Evolutionary conservation across 805 yeast species (phyloP), one percentile per base, ranked within the genome.

Genomic region (Hagleromyces aurorensis): DNA sequence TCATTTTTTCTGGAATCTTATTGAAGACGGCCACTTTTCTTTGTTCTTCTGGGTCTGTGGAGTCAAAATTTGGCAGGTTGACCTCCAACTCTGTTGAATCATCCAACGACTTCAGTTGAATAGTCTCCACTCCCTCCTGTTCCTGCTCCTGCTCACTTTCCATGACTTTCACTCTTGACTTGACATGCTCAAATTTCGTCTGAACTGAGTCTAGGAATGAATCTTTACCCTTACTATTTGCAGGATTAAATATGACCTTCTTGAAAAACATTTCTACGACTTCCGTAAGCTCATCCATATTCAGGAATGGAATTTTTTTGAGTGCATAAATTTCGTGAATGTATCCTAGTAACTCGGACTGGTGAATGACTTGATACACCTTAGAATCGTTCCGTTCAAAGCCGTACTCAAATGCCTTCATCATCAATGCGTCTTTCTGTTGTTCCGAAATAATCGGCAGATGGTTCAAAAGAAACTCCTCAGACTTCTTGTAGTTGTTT

Each of bases 351-450:
- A 89, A 58, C 44, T 83, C 70, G 2, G 95, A 78, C 47, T 84
- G 91, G 53, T 75, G 79, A 25, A 89, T 77, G n/a, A 75, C 71
- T 36, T 73, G 78, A 37, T 67, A 69, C 7, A 94, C 75, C 5
- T 55, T 52, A 5, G 41, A 38, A 0, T 68, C 48, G 27, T 84
- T 68, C 13, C 75, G 79, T 9, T 69, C 73, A 37, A 89, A 65
- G 52, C 85, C 84, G 33, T 66, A 64, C 47, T 89, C 94, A 55
- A 91, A 91, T 0, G 96, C 93, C 13, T 78, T 78, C 96, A 89
- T 87, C 52, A 87, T 65, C 36, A 91, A 70, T 0, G 94, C 84
- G 55, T 91, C 97, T 50, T 87, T 85, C 52, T 91, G 96, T 38
- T 77, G 76, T 41, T 79, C 85, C 4, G 74, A 73, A 28, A 87